phyloP scores from a whole-genome alignment of 805 yeast genomes.

The Hanseniaspora thailandica region DNA sequence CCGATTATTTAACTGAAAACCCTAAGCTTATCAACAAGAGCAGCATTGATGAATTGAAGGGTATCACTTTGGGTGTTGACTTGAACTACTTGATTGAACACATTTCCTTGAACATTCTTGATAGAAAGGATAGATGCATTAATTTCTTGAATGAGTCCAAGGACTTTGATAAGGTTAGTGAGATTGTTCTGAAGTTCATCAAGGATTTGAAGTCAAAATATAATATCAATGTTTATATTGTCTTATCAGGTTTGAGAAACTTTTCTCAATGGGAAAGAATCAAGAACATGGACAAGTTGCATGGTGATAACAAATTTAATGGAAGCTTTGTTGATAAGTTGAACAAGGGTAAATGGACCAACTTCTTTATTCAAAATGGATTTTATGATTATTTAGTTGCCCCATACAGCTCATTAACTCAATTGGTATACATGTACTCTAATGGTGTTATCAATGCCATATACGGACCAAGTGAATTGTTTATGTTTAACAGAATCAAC shows the following conservation, averaged over 20 bases:
- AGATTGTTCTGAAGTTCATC: background rate
- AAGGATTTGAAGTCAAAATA: background rate
- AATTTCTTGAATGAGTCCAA: background rate
- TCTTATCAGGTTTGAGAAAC: slow-evolving; percentile 7
- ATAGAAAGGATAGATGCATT: background rate
- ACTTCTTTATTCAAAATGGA: slow-evolving; percentile 42
- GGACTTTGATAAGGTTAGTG: background rate
- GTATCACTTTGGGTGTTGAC: slow-evolving; percentile 4
- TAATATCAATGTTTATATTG: slow-evolving; percentile 1
- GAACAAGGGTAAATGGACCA: slow-evolving; percentile 33
- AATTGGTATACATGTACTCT: slow-evolving; percentile 58
- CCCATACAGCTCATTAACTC: slow-evolving; percentile 73
- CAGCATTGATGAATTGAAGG: background rate
- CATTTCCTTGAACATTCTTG: background rate
- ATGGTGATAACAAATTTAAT: slow-evolving; percentile 4
- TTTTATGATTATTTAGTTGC: slow-evolving; percentile 57
- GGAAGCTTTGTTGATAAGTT: slow-evolving; percentile 1
- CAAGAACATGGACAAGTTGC: background rate
- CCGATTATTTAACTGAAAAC: background rate
- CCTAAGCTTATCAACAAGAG: background rate
- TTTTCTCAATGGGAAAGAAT: slow-evolving; percentile 4
- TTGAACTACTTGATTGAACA: background rate
- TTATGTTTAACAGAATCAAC: slow-evolving; percentile 51
- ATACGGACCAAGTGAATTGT: slow-evolving; percentile 72
- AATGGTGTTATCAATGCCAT: slow-evolving; percentile 54